A percentile compares a stretch with the other conserved stretches of the same genome.
Evolutionary conservation across 495 filamentous ascomycete species (phyloP).

Genomic region (Daldinia concentrica): DNA sequence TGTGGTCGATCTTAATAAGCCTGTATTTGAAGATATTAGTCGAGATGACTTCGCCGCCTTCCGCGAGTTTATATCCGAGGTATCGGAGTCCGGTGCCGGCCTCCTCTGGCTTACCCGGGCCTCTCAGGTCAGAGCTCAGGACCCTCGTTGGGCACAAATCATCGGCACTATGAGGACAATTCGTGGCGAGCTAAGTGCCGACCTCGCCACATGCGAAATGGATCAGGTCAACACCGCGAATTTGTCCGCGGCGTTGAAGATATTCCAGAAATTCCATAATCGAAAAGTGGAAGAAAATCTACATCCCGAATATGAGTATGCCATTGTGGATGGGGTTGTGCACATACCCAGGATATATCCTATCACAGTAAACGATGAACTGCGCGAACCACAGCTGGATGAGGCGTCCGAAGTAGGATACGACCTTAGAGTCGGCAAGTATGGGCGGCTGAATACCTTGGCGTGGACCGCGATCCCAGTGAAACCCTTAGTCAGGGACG

Average conservation of each 20-base stretch:
- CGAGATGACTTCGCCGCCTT: not conserved
- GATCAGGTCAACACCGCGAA: not conserved
- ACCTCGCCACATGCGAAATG: not conserved
- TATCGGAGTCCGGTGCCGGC: not conserved
- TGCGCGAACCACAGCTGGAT: not conserved
- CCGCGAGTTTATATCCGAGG: not conserved
- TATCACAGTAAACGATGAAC: not conserved
- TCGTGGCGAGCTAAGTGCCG: not conserved
- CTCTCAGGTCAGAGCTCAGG: not conserved
- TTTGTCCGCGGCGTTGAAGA: not conserved
- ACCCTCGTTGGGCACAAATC: conserved; percentile 1
- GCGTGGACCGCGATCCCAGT: not conserved
- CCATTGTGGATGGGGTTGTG: not conserved
- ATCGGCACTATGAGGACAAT: not conserved
- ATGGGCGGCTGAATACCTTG: not conserved
- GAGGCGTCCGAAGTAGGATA: not conserved
- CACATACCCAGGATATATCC: not conserved
- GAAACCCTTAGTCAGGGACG: not conserved
- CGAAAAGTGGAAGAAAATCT: not conserved
- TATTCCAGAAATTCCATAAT: not conserved
- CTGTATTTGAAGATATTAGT: not conserved
- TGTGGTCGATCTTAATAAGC: not conserved
- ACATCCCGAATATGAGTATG: not conserved
- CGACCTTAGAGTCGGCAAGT: not conserved
- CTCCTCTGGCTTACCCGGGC: not conserved